phyloP scores from a whole-genome alignment of 2,329 filamentous ascomycete species.

The Lomentospora prolificans region DNA sequence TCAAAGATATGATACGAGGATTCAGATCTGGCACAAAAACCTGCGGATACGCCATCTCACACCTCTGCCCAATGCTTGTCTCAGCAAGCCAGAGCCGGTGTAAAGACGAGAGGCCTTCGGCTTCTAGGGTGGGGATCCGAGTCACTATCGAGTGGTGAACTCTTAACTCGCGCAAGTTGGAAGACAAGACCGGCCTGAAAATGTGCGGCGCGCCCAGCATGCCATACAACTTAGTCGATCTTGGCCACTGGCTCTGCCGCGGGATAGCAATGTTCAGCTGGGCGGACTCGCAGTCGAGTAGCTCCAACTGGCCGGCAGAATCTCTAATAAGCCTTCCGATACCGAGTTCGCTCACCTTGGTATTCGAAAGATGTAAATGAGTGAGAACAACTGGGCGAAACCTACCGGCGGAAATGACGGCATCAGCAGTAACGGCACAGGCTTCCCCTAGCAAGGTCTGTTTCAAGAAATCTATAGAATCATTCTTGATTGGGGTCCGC shows the following conservation, averaged over 20 bases:
- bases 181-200: conserved; percentile 42
- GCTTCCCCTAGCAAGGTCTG: conserved; percentile 13
- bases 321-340: conserved; percentile 32
- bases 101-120: conserved; percentile 25
- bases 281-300: conserved; percentile 27
- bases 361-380: conserved; percentile 44
- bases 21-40: conserved; percentile 46
- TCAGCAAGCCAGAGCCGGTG: conserved; percentile 33
- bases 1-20: conserved; percentile 41
- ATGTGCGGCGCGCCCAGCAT: conserved; percentile 34
- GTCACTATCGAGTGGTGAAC: conserved; percentile 54
- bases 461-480: conserved; percentile 24
- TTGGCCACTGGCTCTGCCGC: conserved; percentile 21
- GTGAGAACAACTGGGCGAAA: conserved; percentile 30
- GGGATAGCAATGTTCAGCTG: conserved; percentile 3
- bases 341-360: conserved; percentile 33
- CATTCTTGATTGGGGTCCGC: conserved; percentile 18
- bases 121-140: conserved; percentile 34
- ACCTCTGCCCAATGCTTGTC: conserved; percentile 29
- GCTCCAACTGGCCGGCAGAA: conserved; percentile 37
- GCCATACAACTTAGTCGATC: conserved; percentile 27
- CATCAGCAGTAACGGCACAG: conserved; percentile 14
- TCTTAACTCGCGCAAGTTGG: conserved; percentile 41
- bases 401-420: conserved; percentile 3
- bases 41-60: conserved; percentile 35